A percentile compares a stretch with the other conserved stretches of the same genome.
phyloP scores from a whole-genome alignment of 805 yeast genomes.

The Candida anglica region DNA sequence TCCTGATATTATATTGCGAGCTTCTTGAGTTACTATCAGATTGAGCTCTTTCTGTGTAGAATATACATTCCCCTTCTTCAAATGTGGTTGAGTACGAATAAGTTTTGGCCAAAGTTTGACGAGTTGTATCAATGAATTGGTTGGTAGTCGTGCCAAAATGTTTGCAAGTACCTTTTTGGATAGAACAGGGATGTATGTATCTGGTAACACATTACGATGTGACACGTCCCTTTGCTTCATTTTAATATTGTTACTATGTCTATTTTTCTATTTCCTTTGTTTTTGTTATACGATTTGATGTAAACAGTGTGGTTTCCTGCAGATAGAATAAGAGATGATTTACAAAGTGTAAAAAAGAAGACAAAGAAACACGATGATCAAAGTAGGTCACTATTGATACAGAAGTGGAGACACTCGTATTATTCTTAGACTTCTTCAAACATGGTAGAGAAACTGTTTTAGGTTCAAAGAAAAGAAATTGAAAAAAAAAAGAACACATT shows the following conservation, averaged over 20 bases:
- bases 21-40: conserved; percentile 12
- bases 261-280: conserved; percentile 2
- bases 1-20: conserved; percentile 10
- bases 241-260: no score
- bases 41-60: conserved; percentile 19
- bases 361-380: no score
- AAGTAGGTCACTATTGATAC: no score
- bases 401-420: no score
- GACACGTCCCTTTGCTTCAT: conserved; percentile 4
- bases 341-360: no score
- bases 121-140: conserved; percentile 28
- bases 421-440: no score
- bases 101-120: conserved; percentile 32
- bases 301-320: no score
- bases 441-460: no score
- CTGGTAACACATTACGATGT: conserved; percentile 38
- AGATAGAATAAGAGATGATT: no score
- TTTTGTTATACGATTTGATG: not conserved
- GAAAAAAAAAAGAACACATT: no score
- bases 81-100: conserved; percentile 23
- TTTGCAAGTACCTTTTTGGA: conserved; percentile 13
- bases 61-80: conserved; percentile 7
- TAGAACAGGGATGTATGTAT: conserved; percentile 33
- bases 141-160: conserved; percentile 26
- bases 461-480: no score